Base-by-base conservation (phyloP, 768 basidiomycete species). In the Calvatia gigantea region DNA sequence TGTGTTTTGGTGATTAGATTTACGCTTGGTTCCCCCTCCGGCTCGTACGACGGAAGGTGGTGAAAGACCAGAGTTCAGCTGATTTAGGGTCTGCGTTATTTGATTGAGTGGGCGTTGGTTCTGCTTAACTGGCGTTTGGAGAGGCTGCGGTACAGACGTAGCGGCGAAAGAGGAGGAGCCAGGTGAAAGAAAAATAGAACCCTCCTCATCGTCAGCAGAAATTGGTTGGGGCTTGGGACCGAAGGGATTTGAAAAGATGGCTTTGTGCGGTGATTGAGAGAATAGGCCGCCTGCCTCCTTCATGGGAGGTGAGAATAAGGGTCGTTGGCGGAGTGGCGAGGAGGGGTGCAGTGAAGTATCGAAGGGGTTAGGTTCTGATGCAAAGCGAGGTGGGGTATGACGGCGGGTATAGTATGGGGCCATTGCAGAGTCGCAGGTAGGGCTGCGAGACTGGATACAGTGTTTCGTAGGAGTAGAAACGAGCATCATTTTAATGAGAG, bases 311-410 rank as follows among this genome's bases (percentile, higher is more conserved):
- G 73, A 66, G 61, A 76, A 78, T 50, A 75, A 69, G 14, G 71
- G 69, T 9, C 70, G 71, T 59, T 75, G 75, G 50, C 80, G 74
- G 57, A 83, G 75, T 9, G 85, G 85, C 4, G 86, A 87, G 19
- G 86, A 83, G 1, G 84, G 82, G 45, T 82, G 75, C 80, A 86
- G 81, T 42, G 84, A 80, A 29, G 81, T 78, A 62, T 80, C 79
- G 61, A 74, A 79, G 38, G 75, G 70, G 31, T 70, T 54, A 29
- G 64, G 54, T n/a, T 69, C 65, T 39, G 65, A 65, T 49, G 54
- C 53, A 48, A 60, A 68, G 52, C 67, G 67, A 46, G 74, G 71
- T 11, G 71, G 72, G 8, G 73, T 73, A 58, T 61, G 72, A 52
- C 70, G 70, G 58, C 69, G 68, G 8, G 63, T 64, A 41, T 71